phyloP scores from a whole-genome alignment of 805 yeast genomes.

The Candida chilensis region DNA sequence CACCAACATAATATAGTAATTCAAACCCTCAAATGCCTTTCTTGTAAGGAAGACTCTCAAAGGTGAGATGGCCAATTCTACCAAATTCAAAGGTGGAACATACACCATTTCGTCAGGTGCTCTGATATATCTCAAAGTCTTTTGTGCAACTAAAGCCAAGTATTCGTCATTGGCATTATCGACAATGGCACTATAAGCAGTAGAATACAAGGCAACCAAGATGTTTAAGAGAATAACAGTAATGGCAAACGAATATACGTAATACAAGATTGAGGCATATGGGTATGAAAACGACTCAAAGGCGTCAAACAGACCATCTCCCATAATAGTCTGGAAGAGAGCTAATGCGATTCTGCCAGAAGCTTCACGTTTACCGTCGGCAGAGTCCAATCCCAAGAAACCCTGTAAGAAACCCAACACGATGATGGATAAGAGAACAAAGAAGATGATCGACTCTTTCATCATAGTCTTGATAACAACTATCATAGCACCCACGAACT shows the following conservation, averaged over 20 bases:
- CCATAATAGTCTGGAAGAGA: constrained; percentile 64
- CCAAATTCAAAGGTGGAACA: constrained; percentile 76
- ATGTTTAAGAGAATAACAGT: constrained; percentile 72
- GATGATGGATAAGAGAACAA: constrained; percentile 60
- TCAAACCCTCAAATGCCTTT: constrained; percentile 24
- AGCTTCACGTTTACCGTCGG: constrained; percentile 77
- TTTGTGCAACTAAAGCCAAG: constrained; percentile 75
- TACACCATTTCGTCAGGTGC: constrained; percentile 84
- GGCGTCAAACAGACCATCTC: constrained; percentile 64
- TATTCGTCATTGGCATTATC: constrained; percentile 82
- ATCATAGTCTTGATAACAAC: constrained; percentile 80
- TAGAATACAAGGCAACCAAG: constrained; percentile 75
- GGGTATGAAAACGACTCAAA: constrained; percentile 75
- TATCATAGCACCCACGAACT: constrained; percentile 82
- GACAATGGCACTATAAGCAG: constrained; percentile 73
- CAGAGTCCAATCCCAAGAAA: constrained; percentile 76
- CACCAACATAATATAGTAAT: constrained; percentile 49
- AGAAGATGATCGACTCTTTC: constrained; percentile 80
- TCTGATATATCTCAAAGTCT: constrained; percentile 73
- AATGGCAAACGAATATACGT: constrained; percentile 68
- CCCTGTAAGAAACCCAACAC: constrained; percentile 82
- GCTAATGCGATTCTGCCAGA: constrained; percentile 55
- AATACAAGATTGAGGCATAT: constrained; percentile 73
- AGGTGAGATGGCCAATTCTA: constrained; percentile 41
- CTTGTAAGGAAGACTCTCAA: constrained; percentile 22